These are phyloP conservation scores for Pichia sporocuriosa DNA, from an alignment of 805 yeast genomes.

Conservation along the genomic window DNA sequence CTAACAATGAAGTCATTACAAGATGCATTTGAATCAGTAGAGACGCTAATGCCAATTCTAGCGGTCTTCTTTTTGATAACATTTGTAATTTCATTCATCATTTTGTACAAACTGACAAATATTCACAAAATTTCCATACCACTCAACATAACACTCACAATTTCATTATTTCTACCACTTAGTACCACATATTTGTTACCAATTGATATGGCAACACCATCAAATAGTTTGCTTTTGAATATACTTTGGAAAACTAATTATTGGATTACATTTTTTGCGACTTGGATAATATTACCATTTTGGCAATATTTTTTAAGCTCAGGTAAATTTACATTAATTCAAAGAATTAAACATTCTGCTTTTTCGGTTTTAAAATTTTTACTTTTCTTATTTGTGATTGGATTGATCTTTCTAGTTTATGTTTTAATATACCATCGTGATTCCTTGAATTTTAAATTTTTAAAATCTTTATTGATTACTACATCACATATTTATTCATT, in stretches of 20 bases:
- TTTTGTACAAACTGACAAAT: constrained; percentile 32
- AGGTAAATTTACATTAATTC: constrained; percentile 49
- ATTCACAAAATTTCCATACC: constrained; percentile 34
- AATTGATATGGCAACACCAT: constrained; percentile 52
- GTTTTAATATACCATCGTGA: constrained; percentile 36
- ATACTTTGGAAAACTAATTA: constrained; percentile 65
- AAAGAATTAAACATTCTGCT: constrained; percentile 50
- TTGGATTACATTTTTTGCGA: constrained; percentile 73
- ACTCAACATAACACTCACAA: constrained; percentile 39
- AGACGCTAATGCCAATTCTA: constrained; percentile 2
- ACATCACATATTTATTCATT: constrained; percentile 72
- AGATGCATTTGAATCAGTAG: too few relatives aligned
- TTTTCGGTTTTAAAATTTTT: constrained; percentile 55
- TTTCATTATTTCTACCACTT: constrained; percentile 68
- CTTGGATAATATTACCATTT: constrained; percentile 71
- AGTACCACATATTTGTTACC: constrained; percentile 72
- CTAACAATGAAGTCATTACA: too few relatives aligned
- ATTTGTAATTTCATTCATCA: constrained; percentile 27
- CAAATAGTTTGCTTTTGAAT: constrained; percentile 27
- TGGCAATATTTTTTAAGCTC: constrained; percentile 68
- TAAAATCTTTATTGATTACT: constrained; percentile 67
- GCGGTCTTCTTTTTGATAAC: constrained; percentile 21
- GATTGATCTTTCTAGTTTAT: constrained; percentile 51
- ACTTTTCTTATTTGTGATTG: constrained; percentile 44
- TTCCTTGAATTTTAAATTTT: constrained; percentile 34